phyloP scores from a whole-genome alignment of 23 red algal genomes.

The Gracilaria vermiculophylla region DNA sequence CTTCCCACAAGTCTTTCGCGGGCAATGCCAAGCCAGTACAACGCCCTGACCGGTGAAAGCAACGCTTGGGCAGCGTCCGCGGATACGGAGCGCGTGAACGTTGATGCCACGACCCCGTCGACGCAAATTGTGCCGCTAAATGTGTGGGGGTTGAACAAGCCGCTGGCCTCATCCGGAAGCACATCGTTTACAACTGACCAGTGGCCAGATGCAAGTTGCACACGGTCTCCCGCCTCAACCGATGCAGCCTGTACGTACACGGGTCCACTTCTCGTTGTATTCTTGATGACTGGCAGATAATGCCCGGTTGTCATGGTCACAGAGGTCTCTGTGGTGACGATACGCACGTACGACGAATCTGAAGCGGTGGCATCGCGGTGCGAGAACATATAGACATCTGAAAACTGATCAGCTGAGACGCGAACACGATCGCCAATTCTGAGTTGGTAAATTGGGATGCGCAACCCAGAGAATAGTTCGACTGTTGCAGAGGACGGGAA shows the following conservation, averaged over 20 bases:
- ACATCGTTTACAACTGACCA: neutral
- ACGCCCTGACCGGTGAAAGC: conserved; percentile 16
- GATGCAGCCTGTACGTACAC: neutral
- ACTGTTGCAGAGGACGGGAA: conserved; percentile 66
- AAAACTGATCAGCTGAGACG: conserved; percentile 31
- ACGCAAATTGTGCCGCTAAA: conserved; percentile 24
- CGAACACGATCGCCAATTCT: conserved; percentile 64
- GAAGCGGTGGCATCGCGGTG: conserved; percentile 39
- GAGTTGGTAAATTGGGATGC: conserved; percentile 50
- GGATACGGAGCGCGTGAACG: conserved; percentile 19
- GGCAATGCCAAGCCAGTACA: conserved; percentile 13
- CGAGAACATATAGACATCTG: conserved; percentile 62
- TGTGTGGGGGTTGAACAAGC: conserved; percentile 59
- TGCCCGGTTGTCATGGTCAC: conserved; percentile 12
- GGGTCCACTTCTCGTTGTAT: neutral
- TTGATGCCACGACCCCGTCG: conserved; percentile 26
- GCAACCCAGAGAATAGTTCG: conserved; percentile 36
- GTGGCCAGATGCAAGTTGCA: neutral
- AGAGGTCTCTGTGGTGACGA: neutral
- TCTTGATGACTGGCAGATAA: conserved; percentile 3
- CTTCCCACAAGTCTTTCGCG: neutral
- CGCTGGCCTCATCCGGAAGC: neutral
- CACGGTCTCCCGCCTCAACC: neutral
- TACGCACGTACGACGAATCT: neutral
- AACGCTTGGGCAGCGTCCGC: conserved; percentile 30